These are phyloP conservation scores for Gnaphalium uliginosum DNA, from an alignment of 129 eudicot genomes.

Conservation along the genomic window DNA sequence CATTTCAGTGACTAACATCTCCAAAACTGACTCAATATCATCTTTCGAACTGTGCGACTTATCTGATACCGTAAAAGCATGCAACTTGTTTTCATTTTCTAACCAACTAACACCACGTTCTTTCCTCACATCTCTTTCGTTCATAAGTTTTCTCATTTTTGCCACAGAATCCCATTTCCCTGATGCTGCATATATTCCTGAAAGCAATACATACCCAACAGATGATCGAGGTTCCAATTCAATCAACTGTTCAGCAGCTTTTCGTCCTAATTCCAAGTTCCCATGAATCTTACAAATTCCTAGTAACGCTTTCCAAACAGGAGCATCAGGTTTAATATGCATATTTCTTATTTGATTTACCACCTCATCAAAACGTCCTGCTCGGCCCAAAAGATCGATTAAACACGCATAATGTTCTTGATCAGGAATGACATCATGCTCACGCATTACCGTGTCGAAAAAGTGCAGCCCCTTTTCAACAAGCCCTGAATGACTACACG, in stretches of 20 bases:
- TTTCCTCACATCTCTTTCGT: constrained; percentile 38
- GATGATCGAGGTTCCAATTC: constrained; percentile 61
- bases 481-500: constrained; percentile 79
- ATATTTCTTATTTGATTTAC: constrained; percentile 49
- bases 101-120: constrained; percentile 65
- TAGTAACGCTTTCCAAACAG: constrained; percentile 68
- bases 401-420: constrained; percentile 87
- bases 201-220: constrained; percentile 61
- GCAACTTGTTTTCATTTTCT: constrained; percentile 43
- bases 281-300: constrained; percentile 73
- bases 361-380: constrained; percentile 62
- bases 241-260: constrained; percentile 52
- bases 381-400: constrained; percentile 73
- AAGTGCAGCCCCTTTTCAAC: constrained; percentile 50
- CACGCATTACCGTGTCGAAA: constrained; percentile 43
- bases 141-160: constrained; percentile 55
- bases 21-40: constrained; percentile 41
- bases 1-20: constrained; percentile 41
- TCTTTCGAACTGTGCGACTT: constrained; percentile 33
- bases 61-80: constrained; percentile 37
- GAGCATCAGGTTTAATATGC: constrained; percentile 49
- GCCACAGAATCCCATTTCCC: constrained; percentile 69
- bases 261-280: constrained; percentile 55
- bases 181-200: constrained; percentile 60
- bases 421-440: constrained; percentile 47